Evolutionary conservation across 2,329 filamentous ascomycete species (phyloP).

Genomic region (Aureobasidium sp.): DNA sequence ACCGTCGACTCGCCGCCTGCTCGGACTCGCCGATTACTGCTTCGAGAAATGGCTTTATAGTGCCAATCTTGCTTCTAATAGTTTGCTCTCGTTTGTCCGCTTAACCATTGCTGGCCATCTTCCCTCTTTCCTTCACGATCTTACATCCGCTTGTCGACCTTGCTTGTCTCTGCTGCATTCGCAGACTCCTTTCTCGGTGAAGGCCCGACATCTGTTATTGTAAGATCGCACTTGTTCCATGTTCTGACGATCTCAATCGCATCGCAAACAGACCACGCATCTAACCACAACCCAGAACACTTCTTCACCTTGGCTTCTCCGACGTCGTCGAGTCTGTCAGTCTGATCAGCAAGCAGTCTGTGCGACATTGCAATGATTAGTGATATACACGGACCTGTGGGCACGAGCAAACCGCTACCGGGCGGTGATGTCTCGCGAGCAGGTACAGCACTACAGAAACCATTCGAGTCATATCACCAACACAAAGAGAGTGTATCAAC

Average conservation of each 20-base stretch:
- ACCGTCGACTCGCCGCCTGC: background rate
- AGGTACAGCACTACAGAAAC: slow-evolving; percentile 1
- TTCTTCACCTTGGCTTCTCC: background rate
- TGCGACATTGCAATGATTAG: slow-evolving; percentile 5
- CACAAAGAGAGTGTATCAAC: slow-evolving; percentile 74
- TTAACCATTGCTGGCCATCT: slow-evolving; percentile 7
- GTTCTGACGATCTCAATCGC: background rate
- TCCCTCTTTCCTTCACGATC: slow-evolving; percentile 11
- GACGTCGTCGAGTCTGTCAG: background rate
- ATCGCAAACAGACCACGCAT: background rate
- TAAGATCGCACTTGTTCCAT: background rate
- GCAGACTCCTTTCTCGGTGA: slow-evolving; percentile 9
- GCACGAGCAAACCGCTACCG: slow-evolving; percentile 11
- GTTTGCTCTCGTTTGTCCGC: slow-evolving; percentile 8
- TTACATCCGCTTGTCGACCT: background rate
- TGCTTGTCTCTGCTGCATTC: background rate
- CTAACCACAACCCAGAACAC: background rate
- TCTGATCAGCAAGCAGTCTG: background rate
- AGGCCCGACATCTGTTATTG: background rate
- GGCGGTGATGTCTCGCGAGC: slow-evolving; percentile 10
- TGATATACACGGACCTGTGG: background rate
- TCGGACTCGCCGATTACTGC: slow-evolving; percentile 9
- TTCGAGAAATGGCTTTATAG: slow-evolving; percentile 15
- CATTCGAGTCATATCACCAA: slow-evolving; percentile 44
- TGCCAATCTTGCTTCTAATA: background rate